Evolutionary conservation across 768 basidiomycete genomes (phyloP), one percentile per base, ranked within the genome.

Genomic region (Roridomyces roridus): DNA sequence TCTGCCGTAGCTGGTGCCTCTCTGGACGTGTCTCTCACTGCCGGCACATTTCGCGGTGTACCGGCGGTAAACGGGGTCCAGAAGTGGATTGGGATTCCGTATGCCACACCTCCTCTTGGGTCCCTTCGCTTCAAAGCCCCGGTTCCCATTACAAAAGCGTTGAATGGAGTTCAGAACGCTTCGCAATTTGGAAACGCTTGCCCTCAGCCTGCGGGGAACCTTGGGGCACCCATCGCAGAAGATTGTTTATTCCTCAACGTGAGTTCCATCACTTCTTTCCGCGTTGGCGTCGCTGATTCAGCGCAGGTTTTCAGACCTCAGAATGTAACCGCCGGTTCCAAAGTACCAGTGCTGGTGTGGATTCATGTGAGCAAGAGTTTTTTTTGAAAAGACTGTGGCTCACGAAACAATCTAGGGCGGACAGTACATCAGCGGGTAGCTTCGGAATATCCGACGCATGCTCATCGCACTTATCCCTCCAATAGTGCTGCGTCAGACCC

Each of bases 11-110:
- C 29, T 6, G 29, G 29, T 31, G 29, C 29, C 29, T 31, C 29
- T 31, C 69, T 79, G 20, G 76, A 81, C 17, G 71, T 84, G 15
- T 57, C 50, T 6, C 62, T 81, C 9, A 72, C 67, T 10, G 76
- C 72, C 7, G 85, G 85, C 5, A 74, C 70, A 0, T 84, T 84
- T 57, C 77, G 75, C 3, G 85, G 84, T 9, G 59, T 80, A 5
- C 54, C 71, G 8, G 75, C 74, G 12, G 43, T 70, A 0, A 79
- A 80, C 43, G 79, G 77, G 9, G 78, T 79, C 10, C 81, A 86
- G 46, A 74, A 75, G 65, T 89, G 85, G 80, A 74, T 86, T 12
- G 86, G 86, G 3, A 79, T 89, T 29, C 86, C 81, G 0, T 89
- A 75, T 53, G 87, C 84, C 5, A 70, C 79, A 56, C 76, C 86